These are phyloP conservation scores for Cystoderma amianthinum DNA, from an alignment of 768 basidiomycete genomes.

Conservation along the genomic window DNA sequence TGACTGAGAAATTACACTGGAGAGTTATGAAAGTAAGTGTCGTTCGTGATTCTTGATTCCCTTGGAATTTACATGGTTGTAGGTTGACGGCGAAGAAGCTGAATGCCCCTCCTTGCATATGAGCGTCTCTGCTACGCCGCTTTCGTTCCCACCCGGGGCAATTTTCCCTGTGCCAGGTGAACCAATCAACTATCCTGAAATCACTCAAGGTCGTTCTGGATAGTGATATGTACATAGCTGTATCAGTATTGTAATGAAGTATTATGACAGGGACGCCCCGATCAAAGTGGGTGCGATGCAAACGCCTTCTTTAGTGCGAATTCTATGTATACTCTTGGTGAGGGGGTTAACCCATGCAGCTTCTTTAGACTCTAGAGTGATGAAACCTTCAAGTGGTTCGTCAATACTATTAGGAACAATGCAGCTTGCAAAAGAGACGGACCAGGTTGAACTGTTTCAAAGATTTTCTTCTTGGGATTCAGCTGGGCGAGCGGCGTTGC, in stretches of 20 bases:
- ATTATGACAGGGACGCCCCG: constrained; percentile 87
- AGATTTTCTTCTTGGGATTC: constrained; percentile 99
- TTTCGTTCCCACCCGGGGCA: constrained; percentile 19
- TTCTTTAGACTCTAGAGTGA: constrained; percentile 77
- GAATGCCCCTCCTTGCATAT: constrained; percentile 20
- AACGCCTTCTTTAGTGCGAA: constrained; percentile 80
- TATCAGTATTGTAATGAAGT: background rate
- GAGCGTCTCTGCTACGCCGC: constrained; percentile 13
- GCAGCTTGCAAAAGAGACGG: constrained; percentile 4
- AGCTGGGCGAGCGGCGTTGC: constrained; percentile 72
- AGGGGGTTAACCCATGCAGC: constrained; percentile 90
- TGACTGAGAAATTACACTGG: constrained; percentile 32
- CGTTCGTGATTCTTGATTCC: background rate
- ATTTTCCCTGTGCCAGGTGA: constrained; percentile 18
- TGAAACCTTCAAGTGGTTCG: constrained; percentile 53
- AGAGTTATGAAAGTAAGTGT: constrained; percentile 28
- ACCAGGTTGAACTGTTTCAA: constrained; percentile 95
- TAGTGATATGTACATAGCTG: no score
- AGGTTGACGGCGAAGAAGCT: constrained; percentile 13
- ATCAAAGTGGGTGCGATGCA: constrained; percentile 76
- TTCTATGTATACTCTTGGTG: constrained; percentile 73
- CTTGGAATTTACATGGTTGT: background rate
- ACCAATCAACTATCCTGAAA: constrained; percentile 8
- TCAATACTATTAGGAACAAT: background rate
- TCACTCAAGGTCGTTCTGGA: constrained; percentile 18